A percentile compares a stretch with the other conserved stretches of the same genome.
Conservation (phyloP, 371 early-diverging fungal genomes). For the Haplosporangium sp. region DNA sequence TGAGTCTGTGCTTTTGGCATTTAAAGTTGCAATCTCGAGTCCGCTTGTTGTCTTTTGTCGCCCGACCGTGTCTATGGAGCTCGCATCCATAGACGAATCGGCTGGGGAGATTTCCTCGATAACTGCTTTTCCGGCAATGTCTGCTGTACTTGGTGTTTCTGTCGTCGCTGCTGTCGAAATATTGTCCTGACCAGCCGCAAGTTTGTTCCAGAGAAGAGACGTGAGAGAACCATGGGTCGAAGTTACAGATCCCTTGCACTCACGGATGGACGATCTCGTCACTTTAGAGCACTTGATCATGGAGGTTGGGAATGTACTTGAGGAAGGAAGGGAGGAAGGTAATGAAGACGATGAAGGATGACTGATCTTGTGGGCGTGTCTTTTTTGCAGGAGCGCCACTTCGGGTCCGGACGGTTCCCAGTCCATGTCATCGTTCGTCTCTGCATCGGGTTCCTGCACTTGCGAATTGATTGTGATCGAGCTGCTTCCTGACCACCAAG, state of each 20-base stretch:
- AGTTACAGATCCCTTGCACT: conserved; percentile 26
- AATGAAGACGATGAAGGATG: conserved; percentile 12
- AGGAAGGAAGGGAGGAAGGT: conserved; percentile 32
- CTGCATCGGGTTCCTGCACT: conserved; percentile 2
- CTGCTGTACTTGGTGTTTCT: background rate
- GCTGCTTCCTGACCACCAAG: conserved; percentile 46
- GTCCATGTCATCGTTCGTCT: conserved; percentile 20
- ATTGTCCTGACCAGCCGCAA: conserved; percentile 22
- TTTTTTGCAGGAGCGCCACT: conserved; percentile 4
- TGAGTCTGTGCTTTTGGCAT: conserved; percentile 7
- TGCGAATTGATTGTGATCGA: background rate
- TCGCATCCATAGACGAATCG: background rate
- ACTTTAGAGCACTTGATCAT: conserved; percentile 25
- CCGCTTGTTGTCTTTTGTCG: background rate
- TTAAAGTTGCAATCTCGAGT: conserved; percentile 10
- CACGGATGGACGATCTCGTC: background rate
- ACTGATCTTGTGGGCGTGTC: background rate
- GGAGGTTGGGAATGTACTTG: conserved; percentile 25
- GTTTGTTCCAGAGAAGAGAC: conserved; percentile 28
- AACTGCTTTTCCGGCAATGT: background rate
- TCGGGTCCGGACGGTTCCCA: conserved; percentile 52
- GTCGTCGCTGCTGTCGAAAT: background rate
- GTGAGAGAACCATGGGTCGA: conserved; percentile 26
- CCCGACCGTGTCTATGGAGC: background rate
- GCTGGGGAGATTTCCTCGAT: background rate